phyloP scores from a whole-genome alignment of 106 monocot species.

The Dactylorhiza incarnata region DNA sequence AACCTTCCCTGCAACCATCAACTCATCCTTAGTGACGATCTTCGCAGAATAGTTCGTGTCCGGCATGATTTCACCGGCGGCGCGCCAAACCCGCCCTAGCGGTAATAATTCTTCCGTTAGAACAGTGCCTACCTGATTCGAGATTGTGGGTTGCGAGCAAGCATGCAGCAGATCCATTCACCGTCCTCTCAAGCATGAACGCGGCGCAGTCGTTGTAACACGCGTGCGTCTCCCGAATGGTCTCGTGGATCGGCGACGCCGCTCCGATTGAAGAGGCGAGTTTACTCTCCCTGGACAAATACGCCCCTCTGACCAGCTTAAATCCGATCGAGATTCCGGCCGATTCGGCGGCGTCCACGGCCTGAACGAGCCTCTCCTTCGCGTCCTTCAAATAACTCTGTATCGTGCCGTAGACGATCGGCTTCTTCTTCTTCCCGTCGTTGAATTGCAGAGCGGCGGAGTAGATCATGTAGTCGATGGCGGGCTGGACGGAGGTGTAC shows the following conservation, averaged over 20 bases:
- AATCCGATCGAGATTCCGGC: constrained; percentile 55
- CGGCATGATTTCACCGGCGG: too few relatives aligned
- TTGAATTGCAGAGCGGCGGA: constrained; percentile 55
- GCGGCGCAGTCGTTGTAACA: constrained; percentile 66
- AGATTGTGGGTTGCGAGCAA: constrained; percentile 94
- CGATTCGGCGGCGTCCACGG: constrained; percentile 40
- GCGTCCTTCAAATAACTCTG: constrained; percentile 80
- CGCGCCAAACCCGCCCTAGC: too few relatives aligned
- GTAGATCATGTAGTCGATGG: constrained; percentile 84
- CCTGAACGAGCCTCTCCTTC: constrained; percentile 49
- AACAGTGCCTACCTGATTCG: constrained; percentile 47
- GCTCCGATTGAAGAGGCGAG: constrained; percentile 46
- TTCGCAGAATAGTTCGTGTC: too few relatives aligned
- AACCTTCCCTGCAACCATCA: constrained; percentile 31
- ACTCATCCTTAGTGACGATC: background rate
- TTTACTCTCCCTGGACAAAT: constrained; percentile 58
- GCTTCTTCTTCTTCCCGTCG: background rate
- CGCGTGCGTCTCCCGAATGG: constrained; percentile 55
- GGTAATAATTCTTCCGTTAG: background rate
- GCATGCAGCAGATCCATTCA: constrained; percentile 33
- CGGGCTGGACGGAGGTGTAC: constrained; percentile 92
- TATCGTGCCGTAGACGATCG: constrained; percentile 71
- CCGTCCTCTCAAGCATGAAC: constrained; percentile 60
- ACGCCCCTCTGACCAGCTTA: constrained; percentile 91
- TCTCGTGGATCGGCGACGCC: constrained; percentile 63